A percentile compares a stretch with the other conserved stretches of the same genome.
phyloP scores from a whole-genome alignment of 345 rosid species.

The Camelina hispida region DNA sequence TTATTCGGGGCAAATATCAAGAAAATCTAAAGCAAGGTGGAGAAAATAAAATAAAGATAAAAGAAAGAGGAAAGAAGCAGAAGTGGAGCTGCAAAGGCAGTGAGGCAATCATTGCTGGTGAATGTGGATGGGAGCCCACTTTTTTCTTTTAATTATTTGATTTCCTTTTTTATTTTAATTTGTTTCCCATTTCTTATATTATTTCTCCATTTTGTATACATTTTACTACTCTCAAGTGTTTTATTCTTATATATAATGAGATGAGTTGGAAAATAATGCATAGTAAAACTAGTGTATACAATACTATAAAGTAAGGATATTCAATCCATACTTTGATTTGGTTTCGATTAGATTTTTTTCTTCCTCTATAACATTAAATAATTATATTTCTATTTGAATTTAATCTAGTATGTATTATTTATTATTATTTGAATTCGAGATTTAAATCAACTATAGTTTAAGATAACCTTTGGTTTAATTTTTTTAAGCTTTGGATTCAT shows the following conservation, averaged over 20 bases:
- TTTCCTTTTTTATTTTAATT: conserved; percentile 1
- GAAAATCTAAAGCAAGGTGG: background rate
- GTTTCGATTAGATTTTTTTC: background rate
- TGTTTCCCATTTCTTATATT: background rate
- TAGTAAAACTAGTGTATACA: background rate
- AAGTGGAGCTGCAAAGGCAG: conserved; percentile 51
- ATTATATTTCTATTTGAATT: no score
- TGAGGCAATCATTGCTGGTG: conserved; percentile 50
- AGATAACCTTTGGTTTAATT: background rate
- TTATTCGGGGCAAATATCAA: conserved; percentile 6
- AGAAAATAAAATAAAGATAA: conserved; percentile 24
- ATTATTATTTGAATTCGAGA: background rate
- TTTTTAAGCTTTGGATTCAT: no score
- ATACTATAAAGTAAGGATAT: background rate
- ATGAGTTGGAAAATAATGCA: conserved; percentile 21
- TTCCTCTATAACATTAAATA: background rate
- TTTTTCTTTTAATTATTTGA: conserved; percentile 37
- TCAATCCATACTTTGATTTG: background rate
- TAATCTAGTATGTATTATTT: background rate
- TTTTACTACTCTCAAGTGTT: conserved; percentile 14
- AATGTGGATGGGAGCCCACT: conserved; percentile 53
- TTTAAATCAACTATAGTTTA: background rate
- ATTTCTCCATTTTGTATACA: conserved; percentile 24
- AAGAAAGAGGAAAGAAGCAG: conserved; percentile 36
- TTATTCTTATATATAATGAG: conserved; percentile 10